Percentiles rank a stretch among this genome's conserved stretches.
These are phyloP conservation scores for Circinella minor DNA, from an alignment of 371 early-diverging fungal genomes.

Conservation along the genomic window DNA sequence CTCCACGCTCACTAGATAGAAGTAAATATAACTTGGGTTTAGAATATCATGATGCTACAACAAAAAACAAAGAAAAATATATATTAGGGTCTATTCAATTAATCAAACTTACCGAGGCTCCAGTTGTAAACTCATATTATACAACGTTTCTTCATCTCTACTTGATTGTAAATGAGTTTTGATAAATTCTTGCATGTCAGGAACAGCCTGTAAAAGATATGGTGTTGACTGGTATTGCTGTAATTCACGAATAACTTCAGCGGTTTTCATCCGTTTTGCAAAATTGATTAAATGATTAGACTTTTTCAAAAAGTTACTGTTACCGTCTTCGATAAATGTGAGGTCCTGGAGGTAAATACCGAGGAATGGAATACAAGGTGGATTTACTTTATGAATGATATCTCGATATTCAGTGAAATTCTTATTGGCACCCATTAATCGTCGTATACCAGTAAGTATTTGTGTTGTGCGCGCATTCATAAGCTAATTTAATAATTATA, in stretches of 20 bases:
- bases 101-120: constrained; percentile 66
- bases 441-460: constrained; percentile 49
- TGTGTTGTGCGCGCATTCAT: constrained; percentile 42
- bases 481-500: constrained; percentile 14
- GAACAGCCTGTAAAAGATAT: constrained; percentile 78
- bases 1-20: constrained; percentile 51
- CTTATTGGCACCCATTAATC: constrained; percentile 78
- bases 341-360: constrained; percentile 88
- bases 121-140: constrained; percentile 66
- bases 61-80: not conserved
- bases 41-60: not conserved
- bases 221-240: constrained; percentile 89
- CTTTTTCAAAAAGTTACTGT: constrained; percentile 74
- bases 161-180: constrained; percentile 62
- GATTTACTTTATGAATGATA: constrained; percentile 81
- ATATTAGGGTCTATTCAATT: no score
- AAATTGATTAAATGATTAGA: constrained; percentile 83
- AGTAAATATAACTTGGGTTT: not conserved
- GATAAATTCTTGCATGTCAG: constrained; percentile 84
- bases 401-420: constrained; percentile 90
- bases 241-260: constrained; percentile 87
- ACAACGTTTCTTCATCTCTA: constrained; percentile 73
- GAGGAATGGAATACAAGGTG: constrained; percentile 94
- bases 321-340: constrained; percentile 93
- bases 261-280: constrained; percentile 83